Evolutionary conservation across 1,284 basidiomycete genomes (phyloP).

Genomic region (Cryptococcus floricola): DNA sequence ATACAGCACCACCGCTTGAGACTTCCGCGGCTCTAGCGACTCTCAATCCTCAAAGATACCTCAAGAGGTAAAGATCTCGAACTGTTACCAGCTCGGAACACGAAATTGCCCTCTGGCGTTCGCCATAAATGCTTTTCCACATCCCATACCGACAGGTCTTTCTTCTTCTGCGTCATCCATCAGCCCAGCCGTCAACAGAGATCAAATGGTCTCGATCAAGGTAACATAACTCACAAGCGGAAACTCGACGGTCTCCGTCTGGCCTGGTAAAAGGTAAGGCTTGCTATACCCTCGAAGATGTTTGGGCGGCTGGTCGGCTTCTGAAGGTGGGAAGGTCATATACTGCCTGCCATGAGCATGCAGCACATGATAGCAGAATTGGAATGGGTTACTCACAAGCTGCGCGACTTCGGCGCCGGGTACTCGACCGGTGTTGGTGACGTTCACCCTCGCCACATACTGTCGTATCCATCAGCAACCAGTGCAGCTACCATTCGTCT

Average conservation of each 20-base stretch:
- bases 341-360: slow-evolving; percentile 29
- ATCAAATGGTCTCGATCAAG: no score
- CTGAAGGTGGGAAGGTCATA: slow-evolving; percentile 45
- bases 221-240: slow-evolving; percentile 32
- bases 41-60: slow-evolving; percentile 5
- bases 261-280: slow-evolving; percentile 37
- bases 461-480: slow-evolving; percentile 21
- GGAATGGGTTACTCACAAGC: slow-evolving; percentile 11
- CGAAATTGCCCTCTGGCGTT: slow-evolving; percentile 42
- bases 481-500: no score
- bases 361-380: no score
- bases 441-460: slow-evolving; percentile 23
- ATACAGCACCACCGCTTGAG: no score
- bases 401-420: slow-evolving; percentile 50
- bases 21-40: slow-evolving; percentile 3
- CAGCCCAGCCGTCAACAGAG: not conserved
- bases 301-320: slow-evolving; percentile 43
- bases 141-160: slow-evolving; percentile 51
- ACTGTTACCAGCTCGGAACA: slow-evolving; percentile 40
- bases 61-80: slow-evolving; percentile 36
- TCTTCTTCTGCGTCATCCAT: slow-evolving; percentile 38
- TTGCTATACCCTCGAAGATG: slow-evolving; percentile 48
- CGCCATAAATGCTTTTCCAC: slow-evolving; percentile 45
- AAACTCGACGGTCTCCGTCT: slow-evolving; percentile 38
- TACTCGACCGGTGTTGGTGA: slow-evolving; percentile 48